Percentiles rank a stretch among this genome's conserved stretches.
These are phyloP conservation scores for Fragilaria crotonensis DNA, from an alignment of 108 stramenopile species.

Conservation along the genomic window DNA sequence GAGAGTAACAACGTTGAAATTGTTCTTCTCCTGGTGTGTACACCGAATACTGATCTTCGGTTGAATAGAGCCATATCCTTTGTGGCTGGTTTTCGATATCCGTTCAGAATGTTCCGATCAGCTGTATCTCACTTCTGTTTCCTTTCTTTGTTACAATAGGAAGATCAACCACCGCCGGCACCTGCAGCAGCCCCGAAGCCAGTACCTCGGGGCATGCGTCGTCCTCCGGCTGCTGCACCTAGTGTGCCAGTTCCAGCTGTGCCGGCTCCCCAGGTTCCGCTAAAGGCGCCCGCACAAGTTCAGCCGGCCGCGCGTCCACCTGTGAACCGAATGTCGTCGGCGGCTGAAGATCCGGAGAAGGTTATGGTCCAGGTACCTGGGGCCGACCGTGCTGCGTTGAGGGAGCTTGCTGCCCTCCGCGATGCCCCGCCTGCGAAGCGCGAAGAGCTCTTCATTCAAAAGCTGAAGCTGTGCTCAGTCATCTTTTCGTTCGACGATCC, in stretches of 20 bases:
- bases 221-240: neutral
- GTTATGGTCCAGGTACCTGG: constrained; percentile 2
- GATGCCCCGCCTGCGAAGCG: constrained; percentile 80
- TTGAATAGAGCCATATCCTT: too few relatives aligned
- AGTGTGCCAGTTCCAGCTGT: neutral
- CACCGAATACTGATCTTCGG: too few relatives aligned
- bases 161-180: neutral
- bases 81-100: too few relatives aligned
- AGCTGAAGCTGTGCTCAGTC: constrained; percentile 79
- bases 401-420: constrained; percentile 72
- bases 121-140: too few relatives aligned
- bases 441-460: constrained; percentile 81
- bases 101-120: too few relatives aligned
- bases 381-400: constrained; percentile 28
- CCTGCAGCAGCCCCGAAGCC: neutral
- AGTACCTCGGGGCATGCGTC: neutral
- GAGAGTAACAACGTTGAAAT: too few relatives aligned
- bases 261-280: neutral
- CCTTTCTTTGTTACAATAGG: neutral
- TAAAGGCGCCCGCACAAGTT: neutral
- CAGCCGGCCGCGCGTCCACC: neutral
- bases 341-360: neutral
- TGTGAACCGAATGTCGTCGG: neutral
- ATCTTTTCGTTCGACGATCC: constrained; percentile 87
- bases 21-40: too few relatives aligned